Base-by-base conservation (phyloP, 257 asterid species). In the Penstemon newberryi region DNA sequence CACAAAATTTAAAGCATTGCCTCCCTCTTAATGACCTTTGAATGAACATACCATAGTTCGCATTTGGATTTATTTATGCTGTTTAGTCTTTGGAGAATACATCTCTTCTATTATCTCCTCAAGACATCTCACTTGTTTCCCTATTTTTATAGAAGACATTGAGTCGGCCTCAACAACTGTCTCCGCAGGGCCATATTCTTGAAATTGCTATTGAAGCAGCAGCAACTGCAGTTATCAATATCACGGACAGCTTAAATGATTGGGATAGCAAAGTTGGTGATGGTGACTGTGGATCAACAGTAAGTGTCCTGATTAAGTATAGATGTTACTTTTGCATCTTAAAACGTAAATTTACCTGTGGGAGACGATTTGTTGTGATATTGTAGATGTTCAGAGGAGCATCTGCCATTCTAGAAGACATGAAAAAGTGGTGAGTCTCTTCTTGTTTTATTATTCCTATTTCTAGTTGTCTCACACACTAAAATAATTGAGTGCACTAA, bases 261-360 rank as follows among this genome's bases (percentile, higher is more conserved):
- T 94, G 89, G 96, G 99, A 94, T 74, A 79, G 92, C 78, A 91
- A 79, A 87, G 99, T 89, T 69, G 99, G 99, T 65, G 99, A 94
- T 81, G 99, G 99, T 67, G 99, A 94, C 73, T 91, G 99, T 73
- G 99, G 99, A 52, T 87, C 99, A 77, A 94, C 99, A 3, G 99
- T 94, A 80, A 76, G 96, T 83, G 56, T 63, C 71, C 42, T 8
- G 41, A 55, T 44, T 58, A 38, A 69, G 9, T 52, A 41, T 72
- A 61, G 70, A 42, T 59, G 2, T 65, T 41, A 46, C 8, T 43
- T 46, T 0, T 45, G n/a, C 62, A 64, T 76, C 54, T 40, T 56
- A 49, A 36, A 51, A 50, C 52, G 61, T 75, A 73, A 63, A 63
- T 41, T 67, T 47, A 25, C 61, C 62, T 60, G 38, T 60, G 44